Percentiles rank a stretch among this genome's conserved stretches.
Conservation (phyloP, 1,139 yeast genomes). For the Geotrichum restrictum region DNA sequence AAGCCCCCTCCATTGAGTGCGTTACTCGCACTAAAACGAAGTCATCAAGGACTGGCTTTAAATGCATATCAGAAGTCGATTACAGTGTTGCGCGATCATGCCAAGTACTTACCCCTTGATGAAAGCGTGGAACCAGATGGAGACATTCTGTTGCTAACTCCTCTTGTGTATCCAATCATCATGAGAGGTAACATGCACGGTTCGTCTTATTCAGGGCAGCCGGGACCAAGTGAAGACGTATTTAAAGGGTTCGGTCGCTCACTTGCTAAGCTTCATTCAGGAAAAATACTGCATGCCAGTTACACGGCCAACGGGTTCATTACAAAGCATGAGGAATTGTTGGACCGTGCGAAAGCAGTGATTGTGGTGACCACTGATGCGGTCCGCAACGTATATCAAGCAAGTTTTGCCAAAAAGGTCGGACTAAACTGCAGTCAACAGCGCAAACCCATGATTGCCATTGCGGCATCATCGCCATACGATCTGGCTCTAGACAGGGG, state of each 20-base stretch:
- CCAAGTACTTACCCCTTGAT: conserved; percentile 51
- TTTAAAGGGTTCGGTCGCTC: conserved; percentile 43
- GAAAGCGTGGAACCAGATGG: conserved; percentile 41
- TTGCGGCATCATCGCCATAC: conserved; percentile 65
- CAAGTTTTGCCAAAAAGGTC: conserved; percentile 59
- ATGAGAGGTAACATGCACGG: not conserved
- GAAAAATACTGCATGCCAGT: conserved; percentile 56
- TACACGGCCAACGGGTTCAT: conserved; percentile 66
- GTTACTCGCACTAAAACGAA: conserved; percentile 40
- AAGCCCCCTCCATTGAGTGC: conserved; percentile 33
- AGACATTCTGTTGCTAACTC: conserved; percentile 50
- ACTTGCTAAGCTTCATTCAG: conserved; percentile 35
- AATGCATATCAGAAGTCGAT: conserved; percentile 53
- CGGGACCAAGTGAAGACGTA: conserved; percentile 54
- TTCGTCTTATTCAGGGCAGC: not conserved
- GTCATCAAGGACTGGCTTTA: conserved; percentile 47
- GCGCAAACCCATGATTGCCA: conserved; percentile 55
- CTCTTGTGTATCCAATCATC: conserved; percentile 41
- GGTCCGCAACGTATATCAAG: conserved; percentile 59
- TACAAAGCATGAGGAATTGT: conserved; percentile 53
- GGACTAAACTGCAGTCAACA: conserved; percentile 52
- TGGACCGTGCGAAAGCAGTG: conserved; percentile 54
- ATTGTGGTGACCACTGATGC: conserved; percentile 62
- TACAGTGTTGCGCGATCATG: conserved; percentile 55
- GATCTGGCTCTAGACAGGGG: conserved; percentile 56